A percentile compares a stretch with the other conserved stretches of the same genome.
These are phyloP conservation scores for Chamaecrista fasciculata DNA, from an alignment of 306 rosid species.

Conservation along the genomic window DNA sequence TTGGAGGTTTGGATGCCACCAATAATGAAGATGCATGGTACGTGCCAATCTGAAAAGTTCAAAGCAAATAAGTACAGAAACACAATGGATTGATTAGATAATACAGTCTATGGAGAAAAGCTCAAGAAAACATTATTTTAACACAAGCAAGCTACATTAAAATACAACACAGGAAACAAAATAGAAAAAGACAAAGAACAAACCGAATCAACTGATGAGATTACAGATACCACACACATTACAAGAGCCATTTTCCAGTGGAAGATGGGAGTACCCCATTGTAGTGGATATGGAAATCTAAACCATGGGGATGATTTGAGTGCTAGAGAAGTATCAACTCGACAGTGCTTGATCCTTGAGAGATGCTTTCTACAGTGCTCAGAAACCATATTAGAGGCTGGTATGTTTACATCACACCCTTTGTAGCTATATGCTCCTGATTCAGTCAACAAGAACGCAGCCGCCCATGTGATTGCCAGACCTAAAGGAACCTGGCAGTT, in stretches of 20 bases:
- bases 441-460: slow-evolving; percentile 85
- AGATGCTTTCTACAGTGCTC: slow-evolving; percentile 86
- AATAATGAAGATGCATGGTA: slow-evolving; percentile 89
- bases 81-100: slow-evolving; percentile 16
- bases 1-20: slow-evolving; percentile 95
- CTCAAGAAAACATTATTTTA: slow-evolving; percentile 6
- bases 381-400: slow-evolving; percentile 80
- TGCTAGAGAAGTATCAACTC: slow-evolving; percentile 86
- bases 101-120: slow-evolving; percentile 20
- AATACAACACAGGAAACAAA: slow-evolving; percentile 20
- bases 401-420: slow-evolving; percentile 88
- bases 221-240: slow-evolving; percentile 85
- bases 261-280: slow-evolving; percentile 97
- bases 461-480: slow-evolving; percentile 90
- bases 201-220: slow-evolving; percentile 95
- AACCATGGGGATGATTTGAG: slow-evolving; percentile 83
- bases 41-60: slow-evolving; percentile 74
- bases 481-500: slow-evolving; percentile 85
- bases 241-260: slow-evolving; percentile 91
- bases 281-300: slow-evolving; percentile 94
- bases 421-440: slow-evolving; percentile 75
- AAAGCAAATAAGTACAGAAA: slow-evolving; percentile 35
- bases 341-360: slow-evolving; percentile 86
- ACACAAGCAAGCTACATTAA: slow-evolving; percentile 7
- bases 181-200: slow-evolving; percentile 47